Base-by-base conservation (phyloP, 2,329 filamentous ascomycete genomes). In the Scytalidium lignicola region DNA sequence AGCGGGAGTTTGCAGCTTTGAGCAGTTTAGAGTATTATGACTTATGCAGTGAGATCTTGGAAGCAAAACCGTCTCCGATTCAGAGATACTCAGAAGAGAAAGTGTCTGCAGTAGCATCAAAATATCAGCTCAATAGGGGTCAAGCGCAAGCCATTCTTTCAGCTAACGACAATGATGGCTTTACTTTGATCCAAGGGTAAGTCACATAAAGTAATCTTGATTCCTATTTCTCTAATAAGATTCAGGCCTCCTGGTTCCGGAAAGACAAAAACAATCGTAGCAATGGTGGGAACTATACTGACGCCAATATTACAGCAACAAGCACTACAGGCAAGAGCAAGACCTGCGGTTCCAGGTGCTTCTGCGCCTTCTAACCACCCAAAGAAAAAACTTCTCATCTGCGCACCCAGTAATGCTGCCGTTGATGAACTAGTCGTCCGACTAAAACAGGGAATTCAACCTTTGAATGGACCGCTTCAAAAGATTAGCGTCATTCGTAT, bases 251-350 rank as follows among this genome's bases (percentile, higher is more conserved):
- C 93, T 1, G 93, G 93, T 67, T 96, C 93, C 3, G 93, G 92
- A 63, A 99, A 99, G 72, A 99, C 93, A 0, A 99, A 99, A 67
- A 99, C 93, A 0, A 99, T 99, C 52, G 82, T 95, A 49, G 93
- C 92, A 26, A 95, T 99, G 75, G 91, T 97, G 20, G 93, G 93
- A 29, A 88, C 90, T 32, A 74, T 99, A 15, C 68, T 96, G 41
- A 87, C 83, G 5, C 78, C 53, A 29, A 58, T 72, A 71, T 51
- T 65, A 15, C 57, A 68, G 51, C 67, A 66, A 58, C 56, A 58
- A 50, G 47, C 48, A 9, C 51, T 57, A 8, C 53, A 55, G 20
- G 40, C 42, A 22, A 51, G 50, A 42, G 67, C 59, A n/a, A 56
- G 50, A 44, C 55, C 70, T 56, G 63, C 47, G 59, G 59, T 40